Conservation (phyloP, 2,329 filamentous ascomycete genomes). For the Grosmannia huntii region DNA sequence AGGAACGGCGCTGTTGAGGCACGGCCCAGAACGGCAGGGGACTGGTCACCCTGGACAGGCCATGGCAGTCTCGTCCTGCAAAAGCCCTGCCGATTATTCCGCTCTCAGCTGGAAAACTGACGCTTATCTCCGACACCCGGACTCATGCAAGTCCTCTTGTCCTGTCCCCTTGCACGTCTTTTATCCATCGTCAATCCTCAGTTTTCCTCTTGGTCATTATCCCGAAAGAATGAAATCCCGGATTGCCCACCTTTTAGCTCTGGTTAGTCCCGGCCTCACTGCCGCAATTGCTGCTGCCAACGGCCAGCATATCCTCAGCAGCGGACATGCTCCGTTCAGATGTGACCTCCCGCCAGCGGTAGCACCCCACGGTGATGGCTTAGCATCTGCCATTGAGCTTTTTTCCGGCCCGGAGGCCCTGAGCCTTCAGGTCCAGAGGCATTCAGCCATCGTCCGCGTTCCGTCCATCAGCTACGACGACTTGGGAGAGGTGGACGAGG, state of each 20-base stretch:
- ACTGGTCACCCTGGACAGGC: no score
- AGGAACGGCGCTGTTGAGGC: no score
- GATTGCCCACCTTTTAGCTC: not conserved
- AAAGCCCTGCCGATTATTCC: not conserved
- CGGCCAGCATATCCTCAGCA: conserved; percentile 1
- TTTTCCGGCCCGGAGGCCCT: conserved; percentile 8
- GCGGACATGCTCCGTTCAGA: not conserved
- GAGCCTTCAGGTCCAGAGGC: conserved; percentile 13
- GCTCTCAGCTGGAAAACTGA: not conserved
- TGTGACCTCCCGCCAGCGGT: conserved; percentile 12
- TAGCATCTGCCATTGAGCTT: conserved; percentile 9
- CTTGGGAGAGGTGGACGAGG: conserved; percentile 38
- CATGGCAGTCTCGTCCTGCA: no score
- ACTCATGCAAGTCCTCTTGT: not conserved
- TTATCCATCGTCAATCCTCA: not conserved
- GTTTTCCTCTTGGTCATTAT: not conserved
- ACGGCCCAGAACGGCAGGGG: no score
- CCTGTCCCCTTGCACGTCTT: not conserved
- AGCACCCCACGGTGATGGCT: conserved; percentile 8
- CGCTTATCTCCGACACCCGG: not conserved
- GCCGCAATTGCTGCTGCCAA: not conserved
- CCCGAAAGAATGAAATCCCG: not conserved
- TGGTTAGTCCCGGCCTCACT: not conserved
- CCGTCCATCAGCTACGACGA: conserved; percentile 24
- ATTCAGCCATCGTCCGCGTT: conserved; percentile 19